A percentile compares a stretch with the other conserved stretches of the same genome.
These are phyloP conservation scores for Stentor roeselii DNA, from an alignment of 73 alveolate genomes.

Conservation along the genomic window DNA sequence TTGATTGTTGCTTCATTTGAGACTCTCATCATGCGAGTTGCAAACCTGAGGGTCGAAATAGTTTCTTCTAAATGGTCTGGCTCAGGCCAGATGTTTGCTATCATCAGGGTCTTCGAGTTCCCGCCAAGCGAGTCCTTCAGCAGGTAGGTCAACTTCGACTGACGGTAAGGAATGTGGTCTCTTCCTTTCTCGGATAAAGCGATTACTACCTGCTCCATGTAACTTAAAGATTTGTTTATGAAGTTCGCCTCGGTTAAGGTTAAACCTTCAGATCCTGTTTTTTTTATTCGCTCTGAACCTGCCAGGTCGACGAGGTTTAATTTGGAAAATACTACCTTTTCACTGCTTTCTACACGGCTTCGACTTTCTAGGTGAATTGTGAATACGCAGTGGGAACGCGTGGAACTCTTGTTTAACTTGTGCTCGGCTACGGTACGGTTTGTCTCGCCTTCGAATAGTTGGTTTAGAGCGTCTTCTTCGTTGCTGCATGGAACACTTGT, in stretches of 20 bases:
- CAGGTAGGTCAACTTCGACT: conserved; percentile 93
- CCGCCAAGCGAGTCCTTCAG: conserved; percentile 99
- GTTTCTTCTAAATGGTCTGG: conserved; percentile 92
- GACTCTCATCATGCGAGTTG: conserved; percentile 98
- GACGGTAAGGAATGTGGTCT: conserved; percentile 98
- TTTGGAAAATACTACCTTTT: conserved; percentile 75
- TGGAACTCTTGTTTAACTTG: conserved; percentile 86
- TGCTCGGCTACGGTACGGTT: conserved; percentile 95
- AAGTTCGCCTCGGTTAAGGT: conserved; percentile 95
- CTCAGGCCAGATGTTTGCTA: conserved; percentile 99
- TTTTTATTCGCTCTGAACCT: conserved; percentile 98
- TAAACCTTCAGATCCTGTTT: conserved; percentile 88
- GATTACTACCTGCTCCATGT: conserved; percentile 97
- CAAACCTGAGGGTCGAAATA: conserved; percentile 94
- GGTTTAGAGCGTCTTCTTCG: conserved; percentile 96
- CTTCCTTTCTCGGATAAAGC: conserved; percentile 94
- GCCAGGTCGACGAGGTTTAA: conserved; percentile 98
- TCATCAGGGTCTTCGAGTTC: conserved; percentile 97
- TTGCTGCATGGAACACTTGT: conserved; percentile 69
- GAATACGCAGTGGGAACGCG: conserved; percentile 97
- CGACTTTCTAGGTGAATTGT: conserved; percentile 95
- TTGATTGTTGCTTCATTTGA: conserved; percentile 94
- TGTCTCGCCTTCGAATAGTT: conserved; percentile 97
- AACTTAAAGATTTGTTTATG: conserved; percentile 95
- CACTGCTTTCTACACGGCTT: conserved; percentile 71